These are phyloP conservation scores for Lablab purpureus DNA, from an alignment of 306 rosid genomes.

Conservation along the genomic window DNA sequence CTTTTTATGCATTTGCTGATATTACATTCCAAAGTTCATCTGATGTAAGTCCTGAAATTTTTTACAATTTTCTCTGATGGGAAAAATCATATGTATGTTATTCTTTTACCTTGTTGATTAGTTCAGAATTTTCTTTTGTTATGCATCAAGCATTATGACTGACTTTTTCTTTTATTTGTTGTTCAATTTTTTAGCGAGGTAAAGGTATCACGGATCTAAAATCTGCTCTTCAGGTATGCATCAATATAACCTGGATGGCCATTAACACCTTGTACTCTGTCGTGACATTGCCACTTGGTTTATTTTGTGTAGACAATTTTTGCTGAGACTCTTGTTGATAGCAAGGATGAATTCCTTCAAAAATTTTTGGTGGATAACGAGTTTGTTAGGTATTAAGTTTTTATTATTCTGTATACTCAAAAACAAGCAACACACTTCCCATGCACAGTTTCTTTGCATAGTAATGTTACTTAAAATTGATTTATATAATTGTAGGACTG, in stretches of 20 bases:
- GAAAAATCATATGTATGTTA: neutral
- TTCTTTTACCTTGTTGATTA: slow-evolving; percentile 24
- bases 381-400: slow-evolving; percentile 62
- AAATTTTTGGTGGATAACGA: slow-evolving; percentile 60
- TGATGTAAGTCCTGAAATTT: slow-evolving; percentile 70
- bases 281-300: slow-evolving; percentile 40
- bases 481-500: slow-evolving; percentile 14
- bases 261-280: slow-evolving; percentile 2
- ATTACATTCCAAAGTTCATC: slow-evolving; percentile 66
- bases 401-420: neutral
- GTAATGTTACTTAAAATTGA: slow-evolving; percentile 21
- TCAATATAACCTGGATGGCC: slow-evolving; percentile 3
- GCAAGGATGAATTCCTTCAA: slow-evolving; percentile 77
- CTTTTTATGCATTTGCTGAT: slow-evolving; percentile 83
- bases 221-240: slow-evolving; percentile 76
- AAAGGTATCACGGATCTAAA: slow-evolving; percentile 90
- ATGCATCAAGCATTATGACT: slow-evolving; percentile 1
- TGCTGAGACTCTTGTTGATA: slow-evolving; percentile 86
- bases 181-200: slow-evolving; percentile 67
- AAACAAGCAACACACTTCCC: neutral
- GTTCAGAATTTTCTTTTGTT: slow-evolving; percentile 8
- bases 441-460: neutral
- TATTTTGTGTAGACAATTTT: slow-evolving; percentile 71
- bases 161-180: slow-evolving; percentile 26
- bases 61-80: slow-evolving; percentile 3